These are phyloP conservation scores for Neurospora sp. DNA, from an alignment of 495 filamentous ascomycete genomes.

Conservation along the genomic window DNA sequence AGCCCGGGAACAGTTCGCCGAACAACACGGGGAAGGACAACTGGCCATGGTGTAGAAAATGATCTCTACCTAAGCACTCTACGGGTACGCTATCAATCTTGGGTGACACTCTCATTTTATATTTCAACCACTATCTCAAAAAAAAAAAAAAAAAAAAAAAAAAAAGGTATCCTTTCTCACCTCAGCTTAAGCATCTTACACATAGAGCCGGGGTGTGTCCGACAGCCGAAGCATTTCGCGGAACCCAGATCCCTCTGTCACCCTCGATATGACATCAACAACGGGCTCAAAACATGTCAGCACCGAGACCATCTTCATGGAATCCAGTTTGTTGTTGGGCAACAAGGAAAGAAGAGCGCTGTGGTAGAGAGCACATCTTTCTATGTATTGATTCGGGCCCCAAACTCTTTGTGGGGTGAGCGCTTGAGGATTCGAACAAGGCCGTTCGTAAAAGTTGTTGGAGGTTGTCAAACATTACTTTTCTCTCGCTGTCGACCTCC, in stretches of 20 bases:
- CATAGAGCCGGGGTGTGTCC: neutral
- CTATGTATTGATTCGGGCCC: neutral
- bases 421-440: neutral
- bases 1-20: neutral
- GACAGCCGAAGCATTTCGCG: neutral
- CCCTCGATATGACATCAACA: neutral
- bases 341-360: neutral
- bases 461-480: neutral
- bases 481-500: neutral
- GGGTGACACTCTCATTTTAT: neutral
- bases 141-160: too few relatives aligned
- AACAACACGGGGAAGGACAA: neutral
- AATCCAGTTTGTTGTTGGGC: neutral
- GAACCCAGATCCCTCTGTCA: neutral
- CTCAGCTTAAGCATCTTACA: too few relatives aligned
- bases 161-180: neutral
- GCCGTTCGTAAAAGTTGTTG: neutral
- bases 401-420: neutral
- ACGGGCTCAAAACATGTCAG: neutral
- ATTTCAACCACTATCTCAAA: neutral
- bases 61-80: too few relatives aligned
- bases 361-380: neutral
- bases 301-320: neutral
- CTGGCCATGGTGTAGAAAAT: neutral
- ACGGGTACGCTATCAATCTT: neutral